Conservation (phyloP, 208 protist species). For the Borovskyia barvae region DNA sequence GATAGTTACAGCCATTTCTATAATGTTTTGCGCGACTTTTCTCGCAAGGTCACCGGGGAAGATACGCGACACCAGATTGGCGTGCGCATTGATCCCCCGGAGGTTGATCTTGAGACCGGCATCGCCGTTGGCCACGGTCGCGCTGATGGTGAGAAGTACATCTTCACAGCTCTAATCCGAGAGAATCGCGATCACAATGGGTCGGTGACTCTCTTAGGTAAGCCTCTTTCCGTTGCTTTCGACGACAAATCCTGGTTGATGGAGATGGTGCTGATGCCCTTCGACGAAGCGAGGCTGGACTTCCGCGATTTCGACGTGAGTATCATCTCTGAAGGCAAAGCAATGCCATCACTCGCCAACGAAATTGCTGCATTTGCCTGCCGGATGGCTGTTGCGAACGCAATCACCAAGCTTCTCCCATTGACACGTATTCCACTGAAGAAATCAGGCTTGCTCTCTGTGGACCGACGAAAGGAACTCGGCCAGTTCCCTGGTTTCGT, state of each 20-base stretch:
- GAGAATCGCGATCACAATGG: constrained; percentile 82
- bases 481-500: constrained; percentile 86
- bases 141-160: constrained; percentile 86
- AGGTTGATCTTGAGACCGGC: constrained; percentile 76
- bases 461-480: constrained; percentile 71
- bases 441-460: constrained; percentile 85
- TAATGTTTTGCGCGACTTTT: constrained; percentile 83
- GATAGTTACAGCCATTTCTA: constrained; percentile 92
- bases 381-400: constrained; percentile 83
- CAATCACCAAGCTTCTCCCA: constrained; percentile 80
- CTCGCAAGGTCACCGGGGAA: constrained; percentile 83
- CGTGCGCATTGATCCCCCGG: constrained; percentile 86
- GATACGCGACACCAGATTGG: constrained; percentile 89
- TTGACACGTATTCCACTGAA: constrained; percentile 86
- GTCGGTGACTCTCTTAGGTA: constrained; percentile 70
- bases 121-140: constrained; percentile 79
- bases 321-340: constrained; percentile 79
- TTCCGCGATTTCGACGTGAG: constrained; percentile 87
- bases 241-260: constrained; percentile 90
- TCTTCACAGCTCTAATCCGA: constrained; percentile 74
- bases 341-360: constrained; percentile 82
- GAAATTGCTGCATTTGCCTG: constrained; percentile 83
- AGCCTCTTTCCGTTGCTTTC: constrained; percentile 66
- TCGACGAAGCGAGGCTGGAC: constrained; percentile 85
- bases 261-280: constrained; percentile 89